These are phyloP conservation scores for Toxoplasma gondii DNA, from an alignment of 169 alveolate species.

Conservation along the genomic window DNA sequence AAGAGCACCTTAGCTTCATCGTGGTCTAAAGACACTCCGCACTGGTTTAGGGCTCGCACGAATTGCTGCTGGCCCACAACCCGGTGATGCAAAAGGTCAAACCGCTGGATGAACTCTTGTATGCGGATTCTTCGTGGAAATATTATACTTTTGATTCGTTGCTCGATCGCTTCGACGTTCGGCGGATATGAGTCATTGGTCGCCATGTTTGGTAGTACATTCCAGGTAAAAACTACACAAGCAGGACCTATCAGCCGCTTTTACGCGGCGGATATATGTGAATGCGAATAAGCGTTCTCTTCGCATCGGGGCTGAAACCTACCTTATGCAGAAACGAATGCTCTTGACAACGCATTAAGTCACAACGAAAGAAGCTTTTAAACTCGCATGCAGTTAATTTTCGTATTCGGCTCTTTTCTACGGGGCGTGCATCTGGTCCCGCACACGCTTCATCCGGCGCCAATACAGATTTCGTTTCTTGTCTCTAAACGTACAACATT, in stretches of 20 bases:
- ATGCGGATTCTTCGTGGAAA: background rate
- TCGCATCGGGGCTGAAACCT: no score
- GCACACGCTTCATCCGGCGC: no score
- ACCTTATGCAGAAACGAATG: no score
- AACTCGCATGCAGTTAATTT: no score
- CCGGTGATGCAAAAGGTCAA: slow-evolving; percentile 29
- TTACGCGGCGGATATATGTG: background rate
- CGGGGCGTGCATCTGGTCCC: no score
- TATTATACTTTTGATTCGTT: background rate
- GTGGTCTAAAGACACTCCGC: background rate
- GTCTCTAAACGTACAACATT: no score
- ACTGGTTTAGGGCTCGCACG: slow-evolving; percentile 17
- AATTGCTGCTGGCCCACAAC: slow-evolving; percentile 29
- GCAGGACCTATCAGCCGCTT: background rate
- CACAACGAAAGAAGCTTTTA: no score
- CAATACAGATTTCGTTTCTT: no score
- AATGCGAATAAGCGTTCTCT: no score
- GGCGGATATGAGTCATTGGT: background rate
- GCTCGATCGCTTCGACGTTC: background rate
- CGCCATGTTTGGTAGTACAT: background rate
- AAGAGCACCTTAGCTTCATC: background rate
- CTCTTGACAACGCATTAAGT: no score
- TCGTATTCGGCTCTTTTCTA: no score
- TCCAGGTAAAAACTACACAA: background rate
- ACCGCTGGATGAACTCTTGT: slow-evolving; percentile 3